These are phyloP conservation scores for Glycine soja DNA, from an alignment of 306 rosid species.

Conservation along the genomic window DNA sequence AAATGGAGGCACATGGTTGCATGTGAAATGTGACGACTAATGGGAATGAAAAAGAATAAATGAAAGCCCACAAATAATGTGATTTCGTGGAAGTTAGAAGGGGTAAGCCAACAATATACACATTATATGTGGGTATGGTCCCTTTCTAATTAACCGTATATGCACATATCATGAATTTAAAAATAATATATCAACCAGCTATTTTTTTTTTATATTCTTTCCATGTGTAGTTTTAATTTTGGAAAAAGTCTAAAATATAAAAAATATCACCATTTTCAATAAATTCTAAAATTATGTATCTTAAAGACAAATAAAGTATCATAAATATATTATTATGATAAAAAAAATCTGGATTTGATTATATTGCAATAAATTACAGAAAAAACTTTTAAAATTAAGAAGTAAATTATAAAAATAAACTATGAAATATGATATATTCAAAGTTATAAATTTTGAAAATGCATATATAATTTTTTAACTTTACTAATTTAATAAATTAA, in stretches of 20 bases:
- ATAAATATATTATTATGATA: not conserved
- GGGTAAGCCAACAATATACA: constrained; percentile 31
- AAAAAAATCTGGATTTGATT: not conserved
- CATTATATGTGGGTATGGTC: constrained; percentile 34
- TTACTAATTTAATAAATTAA: not conserved
- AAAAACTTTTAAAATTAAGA: not conserved
- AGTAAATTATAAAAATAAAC: not conserved
- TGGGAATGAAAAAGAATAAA: constrained; percentile 52
- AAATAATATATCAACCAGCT: not conserved
- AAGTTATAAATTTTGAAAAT: not conserved
- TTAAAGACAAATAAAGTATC: not conserved
- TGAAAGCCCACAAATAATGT: constrained; percentile 47
- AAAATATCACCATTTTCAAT: not conserved
- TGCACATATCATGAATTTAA: not conserved
- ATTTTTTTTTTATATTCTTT: not conserved
- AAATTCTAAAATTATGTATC: not conserved
- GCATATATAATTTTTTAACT: not conserved
- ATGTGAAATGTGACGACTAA: constrained; percentile 58
- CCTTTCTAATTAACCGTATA: constrained; percentile 20
- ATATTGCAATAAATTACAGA: not conserved
- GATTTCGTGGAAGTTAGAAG: constrained; percentile 43
- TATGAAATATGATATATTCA: not conserved
- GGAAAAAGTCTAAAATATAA: not conserved
- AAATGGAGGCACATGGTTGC: constrained; percentile 80
- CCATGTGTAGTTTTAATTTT: not conserved